Evolutionary conservation across 345 rosid species (phyloP), one percentile per base, ranked within the genome.

Genomic region (Lepidium africanum): DNA sequence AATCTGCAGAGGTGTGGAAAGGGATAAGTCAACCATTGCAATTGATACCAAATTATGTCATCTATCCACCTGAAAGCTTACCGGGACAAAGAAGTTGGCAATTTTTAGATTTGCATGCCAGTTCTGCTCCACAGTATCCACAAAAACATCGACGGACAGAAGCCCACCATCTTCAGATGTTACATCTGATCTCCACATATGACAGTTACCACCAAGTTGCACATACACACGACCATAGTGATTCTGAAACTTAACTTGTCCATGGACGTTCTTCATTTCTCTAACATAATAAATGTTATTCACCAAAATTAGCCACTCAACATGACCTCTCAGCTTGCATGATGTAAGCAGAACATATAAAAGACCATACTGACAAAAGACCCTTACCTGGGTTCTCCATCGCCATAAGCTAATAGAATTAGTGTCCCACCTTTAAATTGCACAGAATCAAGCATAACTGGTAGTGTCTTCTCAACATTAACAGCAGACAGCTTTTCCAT

Each of bases 41-140:
- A 55, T 16, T 39, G 58, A 75, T 48, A 56, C 15, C 40, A 56
- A 32, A 33, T 9, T 2, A 60, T 5, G 39, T 61, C 51, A 54
- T 69, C 36, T 46, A 49, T 55, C 17, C 43, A 54, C 35, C 15
- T 47, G 74, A 41, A 21, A 55, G 65, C 84, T 80, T 90, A 93
- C 97, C 85, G 98, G 98, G 70, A 78, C 94, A 88, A 87, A 93
- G 67, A 90, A 84, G 69, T 90, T 84, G 59, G 85, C 79, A n/a
- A 83, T 66, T 75, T 88, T 92, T 63, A 92, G 76, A 81, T 92
- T 92, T 59, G 93, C 91, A 79, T 90, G 96, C 98, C 96, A 92
- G 47, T 85, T 81, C 81, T 85, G 98, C 80, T 86, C 96, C 19
- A 92, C 76, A 60, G 38, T 79, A 70, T 92, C 91, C 35, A 88